Conservation (phyloP, 768 basidiomycete genomes). For the Leccinum ochraceum region DNA sequence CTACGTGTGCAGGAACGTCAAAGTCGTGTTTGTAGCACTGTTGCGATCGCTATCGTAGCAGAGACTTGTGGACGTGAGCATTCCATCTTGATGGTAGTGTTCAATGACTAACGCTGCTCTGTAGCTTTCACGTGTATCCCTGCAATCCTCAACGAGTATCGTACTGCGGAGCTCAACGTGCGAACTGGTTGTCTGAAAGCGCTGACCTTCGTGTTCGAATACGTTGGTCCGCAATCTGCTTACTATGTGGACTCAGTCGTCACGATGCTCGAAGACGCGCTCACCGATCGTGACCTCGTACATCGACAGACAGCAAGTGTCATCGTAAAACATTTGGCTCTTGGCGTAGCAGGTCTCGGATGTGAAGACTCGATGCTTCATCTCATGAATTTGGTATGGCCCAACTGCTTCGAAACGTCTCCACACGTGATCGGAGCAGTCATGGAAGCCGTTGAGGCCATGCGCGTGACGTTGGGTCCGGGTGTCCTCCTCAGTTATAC, state of each 20-base stretch:
- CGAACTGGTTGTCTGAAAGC: slow-evolving; percentile 99
- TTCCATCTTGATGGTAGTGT: background rate
- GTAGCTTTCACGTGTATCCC: slow-evolving; percentile 97
- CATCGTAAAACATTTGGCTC: slow-evolving; percentile 96
- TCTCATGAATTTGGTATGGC: slow-evolving; percentile 98
- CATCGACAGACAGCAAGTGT: slow-evolving; percentile 98
- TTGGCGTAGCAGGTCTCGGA: slow-evolving; percentile 95
- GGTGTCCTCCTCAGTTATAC: slow-evolving; percentile 91
- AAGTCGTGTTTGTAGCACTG: slow-evolving; percentile 96
- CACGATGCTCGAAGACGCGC: slow-evolving; percentile 96
- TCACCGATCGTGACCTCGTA: slow-evolving; percentile 97
- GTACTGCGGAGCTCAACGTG: slow-evolving; percentile 97
- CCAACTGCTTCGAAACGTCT: slow-evolving; percentile 97
- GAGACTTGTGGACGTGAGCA: slow-evolving; percentile 81
- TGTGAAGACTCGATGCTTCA: slow-evolving; percentile 99
- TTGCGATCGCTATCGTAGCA: slow-evolving; percentile 95
- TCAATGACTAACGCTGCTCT: slow-evolving; percentile 14
- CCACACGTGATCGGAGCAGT: slow-evolving; percentile 98
- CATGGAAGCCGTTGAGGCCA: slow-evolving; percentile 97
- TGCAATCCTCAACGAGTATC: slow-evolving; percentile 97
- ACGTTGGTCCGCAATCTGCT: slow-evolving; percentile 94
- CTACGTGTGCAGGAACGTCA: slow-evolving; percentile 98
- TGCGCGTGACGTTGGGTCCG: slow-evolving; percentile 94
- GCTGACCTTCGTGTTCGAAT: slow-evolving; percentile 98
- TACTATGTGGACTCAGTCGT: slow-evolving; percentile 98